phyloP scores from a whole-genome alignment of 2,329 filamentous ascomycete species.

The Lizonia empirigonia region DNA sequence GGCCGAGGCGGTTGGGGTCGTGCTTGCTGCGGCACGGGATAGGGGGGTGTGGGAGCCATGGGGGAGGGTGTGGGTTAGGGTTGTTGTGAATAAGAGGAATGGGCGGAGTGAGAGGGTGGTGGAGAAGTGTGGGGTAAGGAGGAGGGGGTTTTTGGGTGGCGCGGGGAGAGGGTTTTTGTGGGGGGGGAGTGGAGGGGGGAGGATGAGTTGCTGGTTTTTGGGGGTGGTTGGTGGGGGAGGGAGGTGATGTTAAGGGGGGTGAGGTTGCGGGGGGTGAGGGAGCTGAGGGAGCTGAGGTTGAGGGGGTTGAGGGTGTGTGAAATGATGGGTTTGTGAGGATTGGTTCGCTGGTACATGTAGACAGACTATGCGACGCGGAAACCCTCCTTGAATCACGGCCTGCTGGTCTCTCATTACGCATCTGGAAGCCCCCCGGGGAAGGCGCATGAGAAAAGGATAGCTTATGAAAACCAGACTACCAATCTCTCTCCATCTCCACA shows the following conservation, averaged over 20 bases:
- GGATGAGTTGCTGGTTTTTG: slow-evolving; percentile 31
- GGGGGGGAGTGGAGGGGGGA: slow-evolving; percentile 29
- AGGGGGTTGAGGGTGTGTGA: not conserved
- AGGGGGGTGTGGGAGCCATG: slow-evolving; percentile 27
- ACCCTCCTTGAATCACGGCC: no score
- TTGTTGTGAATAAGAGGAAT: slow-evolving; percentile 39
- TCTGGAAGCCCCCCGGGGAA: no score
- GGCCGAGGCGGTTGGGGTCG: slow-evolving; percentile 24
- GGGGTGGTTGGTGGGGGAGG: slow-evolving; percentile 1
- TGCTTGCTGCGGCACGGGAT: slow-evolving; percentile 28
- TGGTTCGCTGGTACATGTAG: no score
- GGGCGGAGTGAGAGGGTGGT: slow-evolving; percentile 36
- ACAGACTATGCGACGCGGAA: no score
- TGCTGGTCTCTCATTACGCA: no score
- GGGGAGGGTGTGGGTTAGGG: slow-evolving; percentile 36
- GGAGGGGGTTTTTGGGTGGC: slow-evolving; percentile 35
- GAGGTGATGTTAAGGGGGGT: no score
- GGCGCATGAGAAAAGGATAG: no score
- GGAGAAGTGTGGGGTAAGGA: slow-evolving; percentile 35
- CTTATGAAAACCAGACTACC: no score
- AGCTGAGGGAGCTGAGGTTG: no score
- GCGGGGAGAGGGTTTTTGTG: slow-evolving; percentile 24
- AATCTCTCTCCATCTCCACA: no score
- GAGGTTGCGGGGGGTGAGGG: no score
- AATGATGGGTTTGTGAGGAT: not conserved